phyloP scores from a whole-genome alignment of 2,329 filamentous ascomycete species.

The Nectriaceae sp. region DNA sequence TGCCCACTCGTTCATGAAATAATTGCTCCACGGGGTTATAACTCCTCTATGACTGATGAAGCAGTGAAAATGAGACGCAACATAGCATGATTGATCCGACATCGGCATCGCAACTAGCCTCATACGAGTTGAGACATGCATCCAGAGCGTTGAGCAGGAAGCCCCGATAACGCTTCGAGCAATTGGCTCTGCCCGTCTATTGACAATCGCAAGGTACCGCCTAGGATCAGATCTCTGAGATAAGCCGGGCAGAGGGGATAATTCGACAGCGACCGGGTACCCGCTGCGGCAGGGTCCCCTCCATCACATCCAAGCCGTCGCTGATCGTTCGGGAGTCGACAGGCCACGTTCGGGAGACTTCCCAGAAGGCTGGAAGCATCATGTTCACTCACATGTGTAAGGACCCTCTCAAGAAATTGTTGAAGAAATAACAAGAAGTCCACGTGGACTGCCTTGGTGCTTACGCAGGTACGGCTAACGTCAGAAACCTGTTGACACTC shows the following conservation, averaged over 20 bases:
- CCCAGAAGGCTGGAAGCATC: conserved; percentile 15
- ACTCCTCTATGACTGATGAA: too few species aligned
- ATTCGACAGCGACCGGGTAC: conserved; percentile 16
- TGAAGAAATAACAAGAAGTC: conserved; percentile 17
- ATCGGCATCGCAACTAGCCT: too few species aligned
- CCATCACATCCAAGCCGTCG: conserved; percentile 19
- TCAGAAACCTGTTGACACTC: not conserved
- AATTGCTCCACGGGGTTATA: too few species aligned
- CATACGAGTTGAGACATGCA: too few species aligned
- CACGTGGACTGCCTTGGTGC: conserved; percentile 22
- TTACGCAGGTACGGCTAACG: conserved; percentile 25
- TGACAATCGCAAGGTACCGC: too few species aligned
- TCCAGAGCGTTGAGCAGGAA: too few species aligned
- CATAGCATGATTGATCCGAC: too few species aligned
- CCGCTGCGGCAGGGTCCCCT: conserved; percentile 21
- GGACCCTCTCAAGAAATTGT: not conserved
- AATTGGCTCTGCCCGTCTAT: too few species aligned
- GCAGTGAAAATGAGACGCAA: too few species aligned
- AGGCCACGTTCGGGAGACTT: conserved; percentile 10
- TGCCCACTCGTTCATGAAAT: too few species aligned
- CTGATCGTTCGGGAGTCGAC: conserved; percentile 26
- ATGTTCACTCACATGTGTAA: not conserved
- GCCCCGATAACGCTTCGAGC: too few species aligned
- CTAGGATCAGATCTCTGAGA: too few species aligned
- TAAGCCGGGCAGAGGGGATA: conserved; percentile 16